Base-by-base conservation (phyloP, 306 rosid genomes). In the Quercus bicolor region DNA sequence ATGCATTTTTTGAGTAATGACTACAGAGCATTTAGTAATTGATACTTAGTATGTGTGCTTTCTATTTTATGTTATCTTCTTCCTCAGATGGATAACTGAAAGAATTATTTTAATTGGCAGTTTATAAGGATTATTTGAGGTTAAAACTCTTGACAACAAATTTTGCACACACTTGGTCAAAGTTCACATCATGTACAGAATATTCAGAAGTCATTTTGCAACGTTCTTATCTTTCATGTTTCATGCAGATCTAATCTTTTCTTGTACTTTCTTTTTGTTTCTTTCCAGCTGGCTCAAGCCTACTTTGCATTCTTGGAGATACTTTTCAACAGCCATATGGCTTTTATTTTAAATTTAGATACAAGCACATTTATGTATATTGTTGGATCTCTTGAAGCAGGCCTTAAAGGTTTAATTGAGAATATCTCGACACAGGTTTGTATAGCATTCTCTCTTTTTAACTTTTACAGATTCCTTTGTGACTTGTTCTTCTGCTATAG, bases 341-440 rank as follows among this genome's bases (percentile, higher is more conserved):
- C 85, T 61, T 87, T 80, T 83, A 79, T 93, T 79, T 72, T 91
- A 77, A 90, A 88, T 80, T 84, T 91, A 74, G 97, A 90, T 78
- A 93, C 87, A 69, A 82, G 71, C 76, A 83, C 93, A 28, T 88
- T 91, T 79, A 85, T 86, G 91, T 87, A 85, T 65, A 56, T 93
- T 73, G 88, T 89, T 84, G 90, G 97, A 65, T 88, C 98, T 66
- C 93, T 93, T 34, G 98, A 93, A 86, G 82, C 89, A n/a, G 98
- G 98, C 75, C 93, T 93, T 65, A 93, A 93, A 85, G 98, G 94
- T 78, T 88, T 88, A 48, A 94, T 87, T 81, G 87, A 94, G 24
- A 89, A 81, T 79, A 87, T 93, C 77, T 87, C 98, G 70, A 87
- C 98, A 20, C 93, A 91, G 98, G 98, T 93, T 74, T 75, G 84